Evolutionary conservation across 768 basidiomycete species (phyloP), one percentile per base, ranked within the genome.

Genomic region (Mycena galericulata): DNA sequence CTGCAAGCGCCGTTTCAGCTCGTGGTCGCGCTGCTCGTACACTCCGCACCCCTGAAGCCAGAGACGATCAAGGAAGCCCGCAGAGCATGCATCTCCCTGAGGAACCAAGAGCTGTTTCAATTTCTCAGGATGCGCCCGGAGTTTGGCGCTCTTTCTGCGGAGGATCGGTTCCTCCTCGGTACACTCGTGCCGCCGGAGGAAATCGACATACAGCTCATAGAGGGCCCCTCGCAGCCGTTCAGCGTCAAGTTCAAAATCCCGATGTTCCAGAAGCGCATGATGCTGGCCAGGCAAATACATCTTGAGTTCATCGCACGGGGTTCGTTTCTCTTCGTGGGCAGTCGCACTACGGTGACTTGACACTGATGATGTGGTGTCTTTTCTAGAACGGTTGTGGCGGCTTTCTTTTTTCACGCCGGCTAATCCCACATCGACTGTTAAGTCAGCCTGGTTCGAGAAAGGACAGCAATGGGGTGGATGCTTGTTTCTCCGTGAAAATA

Each of bases 221-320:
- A 41, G 27, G 65, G 65, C 2, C 38, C 32, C 29, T 22, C 32
- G 11, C 41, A 46, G 34, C 58, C 65, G 1, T 67, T 67, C 40
- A 60, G 50, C 34, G 65, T 67, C 41, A 54, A 40, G 51, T 67
- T 67, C 58, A 59, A 7, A 43, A 67, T 67, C 18, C 65, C 65
- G 3, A 30, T 54, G 41, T 67, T 43, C 27, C 50, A 38, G 41
- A 67, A 67, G 58, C 65, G 65, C 18, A 67, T 67, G 65, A 14
- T 51, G 18, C 51, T 60, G 4, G 17, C 30, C 1, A 53, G 43
- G 32, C 22, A 54, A 2, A 60, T 67, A 12, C 54, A 29, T 26
- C 65, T 67, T 5, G 65, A 67, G 18, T 67, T 67, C 20, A 45
- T 67, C 18, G 65, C 65, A 1, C 50, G 58, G 46, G 65, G 65